Base-by-base conservation (phyloP, 129 eudicot species). In the Artemisia tridentata region DNA sequence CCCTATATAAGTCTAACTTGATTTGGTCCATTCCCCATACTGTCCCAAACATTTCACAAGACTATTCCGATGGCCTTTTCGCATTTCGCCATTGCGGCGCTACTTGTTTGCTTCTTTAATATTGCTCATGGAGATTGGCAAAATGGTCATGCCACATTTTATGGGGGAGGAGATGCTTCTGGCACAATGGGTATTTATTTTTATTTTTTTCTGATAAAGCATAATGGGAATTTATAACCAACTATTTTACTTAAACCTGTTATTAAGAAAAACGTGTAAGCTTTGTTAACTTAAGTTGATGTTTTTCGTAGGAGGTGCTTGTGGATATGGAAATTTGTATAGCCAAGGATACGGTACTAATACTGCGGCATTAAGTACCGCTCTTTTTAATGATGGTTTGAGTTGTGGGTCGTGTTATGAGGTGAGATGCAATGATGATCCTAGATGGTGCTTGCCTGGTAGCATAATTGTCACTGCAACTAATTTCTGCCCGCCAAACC, bases 131-230 rank as follows among this genome's bases (percentile, higher is more conserved):
- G 86, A 54, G 82, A 81, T 46, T 88, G 91, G 95, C 71, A 85
- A 65, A 81, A 68, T 29, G 97, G 71, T 18, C 90, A 88, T 71
- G 97, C 97, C 52, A 91, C 96, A 48, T 91, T 91, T 76, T 91
- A 91, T 43, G 97, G 97, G 7, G 97, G 95, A 0, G 90, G 95
- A 10, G 97, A 91, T 69, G 97, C 97, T 7, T 85, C 97, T 1
- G 97, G 97, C 82, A 91, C 97, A 49, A 91, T 91, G 97, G 97
- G 97, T 91, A 23, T 13, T 9, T 41, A 1, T 12, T 1, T n/a
- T 41, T 13, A 43, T 5, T 19, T 12, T 23, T 45, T 65, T 15
- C 53, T 65, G 29, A 34, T 19, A 45, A 11, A 3, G 97, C 82
- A 91, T 96, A 49, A 91, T 91, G 97, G 97, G 97, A 88, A 23